phyloP scores from a whole-genome alignment of 495 filamentous ascomycete genomes.

The Chaetomium fimeti region DNA sequence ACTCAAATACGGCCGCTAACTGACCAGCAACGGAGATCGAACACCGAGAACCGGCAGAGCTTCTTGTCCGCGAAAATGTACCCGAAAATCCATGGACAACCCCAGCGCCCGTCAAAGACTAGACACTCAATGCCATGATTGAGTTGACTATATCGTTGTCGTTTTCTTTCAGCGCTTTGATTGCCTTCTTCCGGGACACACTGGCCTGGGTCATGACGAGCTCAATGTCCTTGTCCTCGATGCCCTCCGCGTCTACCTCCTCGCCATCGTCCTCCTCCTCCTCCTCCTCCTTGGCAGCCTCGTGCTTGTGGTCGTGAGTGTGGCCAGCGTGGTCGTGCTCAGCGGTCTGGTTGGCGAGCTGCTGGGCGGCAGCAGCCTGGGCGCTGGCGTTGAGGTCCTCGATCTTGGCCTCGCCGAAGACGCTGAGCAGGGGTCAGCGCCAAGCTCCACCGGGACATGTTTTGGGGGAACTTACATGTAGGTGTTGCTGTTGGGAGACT shows the following conservation, averaged over 20 bases:
- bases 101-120: conserved; percentile 34
- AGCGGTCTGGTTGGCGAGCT: conserved; percentile 75
- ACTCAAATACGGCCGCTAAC: background rate
- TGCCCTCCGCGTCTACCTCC: conserved; percentile 86
- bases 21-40: conserved; percentile 5
- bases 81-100: conserved; percentile 8
- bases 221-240: conserved; percentile 99
- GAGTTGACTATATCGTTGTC: conserved; percentile 99
- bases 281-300: conserved; percentile 74
- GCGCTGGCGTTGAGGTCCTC: conserved; percentile 98
- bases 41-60: background rate
- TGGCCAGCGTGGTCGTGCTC: conserved; percentile 62
- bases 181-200: conserved; percentile 94
- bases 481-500: conserved; percentile 95
- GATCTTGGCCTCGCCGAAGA: conserved; percentile 99
- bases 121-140: conserved; percentile 99
- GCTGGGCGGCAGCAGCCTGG: conserved; percentile 88
- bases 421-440: conserved; percentile 53
- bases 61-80: conserved; percentile 15
- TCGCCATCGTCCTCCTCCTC: conserved; percentile 96
- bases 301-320: conserved; percentile 63
- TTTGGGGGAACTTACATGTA: conserved; percentile 74
- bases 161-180: conserved; percentile 98
- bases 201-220: conserved; percentile 97
- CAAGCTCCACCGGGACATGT: background rate